These are phyloP conservation scores for Aspergillus novoparasiticus DNA, from an alignment of 2,329 filamentous ascomycete species.

Conservation along the genomic window DNA sequence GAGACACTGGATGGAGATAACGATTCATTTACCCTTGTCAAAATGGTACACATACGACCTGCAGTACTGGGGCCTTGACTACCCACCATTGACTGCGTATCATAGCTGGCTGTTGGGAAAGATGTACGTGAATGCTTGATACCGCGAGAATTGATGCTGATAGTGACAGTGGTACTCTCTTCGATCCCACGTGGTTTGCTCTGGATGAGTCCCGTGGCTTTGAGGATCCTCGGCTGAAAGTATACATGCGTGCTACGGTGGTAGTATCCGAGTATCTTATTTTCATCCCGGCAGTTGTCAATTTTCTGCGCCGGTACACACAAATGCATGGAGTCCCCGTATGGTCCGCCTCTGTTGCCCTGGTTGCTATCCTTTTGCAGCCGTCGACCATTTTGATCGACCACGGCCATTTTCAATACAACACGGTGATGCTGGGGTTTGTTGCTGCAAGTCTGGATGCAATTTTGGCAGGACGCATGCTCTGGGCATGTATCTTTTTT, in stretches of 20 bases:
- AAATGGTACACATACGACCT: slow-evolving; percentile 99
- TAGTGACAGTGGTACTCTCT: slow-evolving; percentile 64
- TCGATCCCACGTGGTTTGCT: slow-evolving; percentile 85
- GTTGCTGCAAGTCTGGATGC: slow-evolving; percentile 85
- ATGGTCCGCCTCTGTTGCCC: slow-evolving; percentile 81
- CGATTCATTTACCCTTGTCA: slow-evolving; percentile 81
- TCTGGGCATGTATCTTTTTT: slow-evolving; percentile 93
- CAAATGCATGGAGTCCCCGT: slow-evolving; percentile 73
- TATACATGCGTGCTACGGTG: slow-evolving; percentile 95
- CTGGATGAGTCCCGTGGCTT: slow-evolving; percentile 79
- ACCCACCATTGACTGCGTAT: slow-evolving; percentile 95
- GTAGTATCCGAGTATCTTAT: slow-evolving; percentile 87
- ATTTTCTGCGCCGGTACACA: slow-evolving; percentile 82
- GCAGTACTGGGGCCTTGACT: slow-evolving; percentile 97
- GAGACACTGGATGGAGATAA: slow-evolving; percentile 98
- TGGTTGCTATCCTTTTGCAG: slow-evolving; percentile 90
- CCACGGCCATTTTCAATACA: slow-evolving; percentile 96
- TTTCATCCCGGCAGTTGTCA: slow-evolving; percentile 81
- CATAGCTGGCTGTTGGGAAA: slow-evolving; percentile 95
- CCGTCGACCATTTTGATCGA: slow-evolving; percentile 89
- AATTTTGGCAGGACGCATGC: slow-evolving; percentile 78
- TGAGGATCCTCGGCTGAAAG: slow-evolving; percentile 78
- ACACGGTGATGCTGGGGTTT: slow-evolving; percentile 96
- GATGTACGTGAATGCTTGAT: slow-evolving; percentile 55
- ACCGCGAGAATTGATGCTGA: slow-evolving; percentile 15